Conservation (phyloP, 179 eudicot genomes). For the Kewa caespitosa region DNA sequence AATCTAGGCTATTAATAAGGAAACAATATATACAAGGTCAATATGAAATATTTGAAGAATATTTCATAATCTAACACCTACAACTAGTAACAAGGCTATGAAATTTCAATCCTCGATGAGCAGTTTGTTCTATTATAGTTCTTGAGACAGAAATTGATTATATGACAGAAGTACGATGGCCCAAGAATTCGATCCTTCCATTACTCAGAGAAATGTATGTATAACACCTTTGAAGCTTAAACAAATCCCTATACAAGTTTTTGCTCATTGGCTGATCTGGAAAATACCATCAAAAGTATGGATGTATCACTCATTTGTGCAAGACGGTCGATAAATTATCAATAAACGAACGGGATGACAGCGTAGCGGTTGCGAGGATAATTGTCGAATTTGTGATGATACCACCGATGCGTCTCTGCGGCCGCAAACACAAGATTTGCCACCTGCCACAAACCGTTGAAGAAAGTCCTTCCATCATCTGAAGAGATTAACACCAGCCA, state of each 20-base stretch:
- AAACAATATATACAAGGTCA: too few species aligned
- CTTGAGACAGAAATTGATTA: too few species aligned
- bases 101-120: too few species aligned
- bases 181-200: too few species aligned
- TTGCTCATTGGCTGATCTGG: neutral
- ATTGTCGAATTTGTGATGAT: constrained; percentile 64
- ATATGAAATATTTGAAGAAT: too few species aligned
- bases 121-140: too few species aligned
- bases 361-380: constrained; percentile 62
- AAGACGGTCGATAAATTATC: constrained; percentile 39
- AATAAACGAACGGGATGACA: constrained; percentile 59
- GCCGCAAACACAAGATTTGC: constrained; percentile 77
- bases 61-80: too few species aligned
- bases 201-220: too few species aligned
- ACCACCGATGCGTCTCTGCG: constrained; percentile 88
- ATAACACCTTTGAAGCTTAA: too few species aligned
- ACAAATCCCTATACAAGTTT: neutral
- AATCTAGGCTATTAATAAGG: too few species aligned
- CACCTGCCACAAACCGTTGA: constrained; percentile 45
- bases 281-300: constrained; percentile 4
- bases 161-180: too few species aligned
- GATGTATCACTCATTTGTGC: neutral
- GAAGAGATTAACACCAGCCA: neutral
- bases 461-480: neutral
- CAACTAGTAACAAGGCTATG: too few species aligned